Conservation (phyloP, 768 basidiomycete species). For the Amanita rubescens region DNA sequence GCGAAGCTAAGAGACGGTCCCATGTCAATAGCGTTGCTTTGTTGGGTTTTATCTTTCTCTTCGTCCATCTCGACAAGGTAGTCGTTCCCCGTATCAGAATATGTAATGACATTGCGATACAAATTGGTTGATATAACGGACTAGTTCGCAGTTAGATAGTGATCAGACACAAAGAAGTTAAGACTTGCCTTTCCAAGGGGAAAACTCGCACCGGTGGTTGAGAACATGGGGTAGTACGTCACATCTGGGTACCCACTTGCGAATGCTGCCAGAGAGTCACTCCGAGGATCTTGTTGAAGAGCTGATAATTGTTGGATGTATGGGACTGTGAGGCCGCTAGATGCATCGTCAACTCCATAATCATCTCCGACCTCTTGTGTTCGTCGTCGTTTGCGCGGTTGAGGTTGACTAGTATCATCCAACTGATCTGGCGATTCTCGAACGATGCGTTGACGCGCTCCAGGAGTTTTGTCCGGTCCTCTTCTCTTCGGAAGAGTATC, state of each 20-base stretch:
- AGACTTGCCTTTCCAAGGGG: neutral
- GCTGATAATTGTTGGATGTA: neutral
- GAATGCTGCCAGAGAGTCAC: no score
- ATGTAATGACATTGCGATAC: constrained; percentile 13
- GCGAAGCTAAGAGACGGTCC: constrained; percentile 62
- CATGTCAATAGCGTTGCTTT: constrained; percentile 28
- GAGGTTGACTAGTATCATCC: constrained; percentile 14
- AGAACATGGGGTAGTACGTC: neutral
- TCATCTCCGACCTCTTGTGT: neutral
- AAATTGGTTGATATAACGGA: neutral
- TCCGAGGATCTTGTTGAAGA: neutral
- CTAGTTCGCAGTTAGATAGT: neutral
- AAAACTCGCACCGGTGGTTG: neutral
- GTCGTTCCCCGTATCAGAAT: constrained; percentile 9
- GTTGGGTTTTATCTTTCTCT: constrained; percentile 17
- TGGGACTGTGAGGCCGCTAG: neutral
- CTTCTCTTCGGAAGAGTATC: constrained; percentile 69
- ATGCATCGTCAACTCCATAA: neutral
- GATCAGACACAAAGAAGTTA: neutral
- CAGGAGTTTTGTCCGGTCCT: constrained; percentile 75
- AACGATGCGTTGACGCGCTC: constrained; percentile 61
- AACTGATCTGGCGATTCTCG: constrained; percentile 31
- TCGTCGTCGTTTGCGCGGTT: neutral
- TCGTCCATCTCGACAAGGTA: constrained; percentile 26
- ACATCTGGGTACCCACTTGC: neutral